Evolutionary conservation across 768 basidiomycete genomes (phyloP).

Genomic region (Boletus bicolor): DNA sequence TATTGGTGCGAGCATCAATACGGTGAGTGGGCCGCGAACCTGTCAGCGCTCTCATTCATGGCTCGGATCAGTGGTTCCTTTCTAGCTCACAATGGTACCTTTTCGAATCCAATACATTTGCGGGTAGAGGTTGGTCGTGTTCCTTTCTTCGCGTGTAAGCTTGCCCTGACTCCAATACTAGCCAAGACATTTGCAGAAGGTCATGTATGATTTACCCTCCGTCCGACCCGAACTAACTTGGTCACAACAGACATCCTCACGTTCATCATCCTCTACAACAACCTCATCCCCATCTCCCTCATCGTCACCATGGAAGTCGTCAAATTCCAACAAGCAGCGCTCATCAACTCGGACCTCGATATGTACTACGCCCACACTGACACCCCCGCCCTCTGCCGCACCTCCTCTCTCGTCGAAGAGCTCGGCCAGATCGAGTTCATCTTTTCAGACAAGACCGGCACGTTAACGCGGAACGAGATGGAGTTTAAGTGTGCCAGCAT

Average conservation of each 20-base stretch:
- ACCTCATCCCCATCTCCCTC: conserved; percentile 97
- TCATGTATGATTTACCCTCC: conserved; percentile 24
- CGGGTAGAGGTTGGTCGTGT: conserved; percentile 54
- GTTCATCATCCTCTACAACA: conserved; percentile 98
- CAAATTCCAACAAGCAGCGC: conserved; percentile 94
- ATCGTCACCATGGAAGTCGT: conserved; percentile 99
- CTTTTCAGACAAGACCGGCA: conserved; percentile 94
- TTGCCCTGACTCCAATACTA: conserved; percentile 24
- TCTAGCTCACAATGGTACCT: conserved; percentile 90
- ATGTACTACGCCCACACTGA: conserved; percentile 97
- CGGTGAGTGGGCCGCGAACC: conserved; percentile 40
- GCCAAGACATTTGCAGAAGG: conserved; percentile 84
- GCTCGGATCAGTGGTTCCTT: conserved; percentile 68
- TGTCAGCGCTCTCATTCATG: background rate
- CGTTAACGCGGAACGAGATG: conserved; percentile 97
- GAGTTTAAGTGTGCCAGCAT: conserved; percentile 91
- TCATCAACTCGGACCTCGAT: conserved; percentile 97
- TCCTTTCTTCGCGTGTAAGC: background rate
- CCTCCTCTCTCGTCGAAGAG: conserved; percentile 96
- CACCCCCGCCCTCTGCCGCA: conserved; percentile 96
- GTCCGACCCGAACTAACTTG: conserved; percentile 3
- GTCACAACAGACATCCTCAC: conserved; percentile 79
- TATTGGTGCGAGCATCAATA: conserved; percentile 85
- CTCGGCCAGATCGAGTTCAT: conserved; percentile 97
- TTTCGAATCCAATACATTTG: conserved; percentile 54